A percentile compares a stretch with the other conserved stretches of the same genome.
Evolutionary conservation across 768 basidiomycete species (phyloP).

Genomic region (Aureoboletus auriporus): DNA sequence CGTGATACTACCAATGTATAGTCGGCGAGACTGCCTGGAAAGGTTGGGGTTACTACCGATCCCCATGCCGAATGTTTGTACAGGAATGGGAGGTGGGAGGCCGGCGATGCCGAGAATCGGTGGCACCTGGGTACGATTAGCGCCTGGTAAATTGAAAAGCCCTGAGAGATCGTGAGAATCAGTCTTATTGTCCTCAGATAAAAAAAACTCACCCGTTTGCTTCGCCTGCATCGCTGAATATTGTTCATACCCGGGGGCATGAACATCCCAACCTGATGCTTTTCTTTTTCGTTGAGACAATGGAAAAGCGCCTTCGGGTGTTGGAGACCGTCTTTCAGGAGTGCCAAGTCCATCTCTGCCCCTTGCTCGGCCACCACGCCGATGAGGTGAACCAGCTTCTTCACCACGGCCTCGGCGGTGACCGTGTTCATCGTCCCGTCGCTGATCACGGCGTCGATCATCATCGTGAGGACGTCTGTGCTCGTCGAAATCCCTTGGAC

Average conservation of each 20-base stretch:
- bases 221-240: slow-evolving; percentile 97
- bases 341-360: slow-evolving; percentile 51
- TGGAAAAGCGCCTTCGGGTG: slow-evolving; percentile 78
- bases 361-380: slow-evolving; percentile 47
- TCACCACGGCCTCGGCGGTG: slow-evolving; percentile 33
- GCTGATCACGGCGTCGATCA: slow-evolving; percentile 47
- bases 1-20: slow-evolving; percentile 97
- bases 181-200: not conserved
- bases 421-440: slow-evolving; percentile 40
- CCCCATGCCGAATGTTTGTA: slow-evolving; percentile 83
- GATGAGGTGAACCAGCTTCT: slow-evolving; percentile 36
- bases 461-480: slow-evolving; percentile 43
- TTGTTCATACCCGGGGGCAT: slow-evolving; percentile 92
- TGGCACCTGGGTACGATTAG: slow-evolving; percentile 83
- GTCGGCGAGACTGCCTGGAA: slow-evolving; percentile 87
- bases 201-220: slow-evolving; percentile 69
- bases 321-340: slow-evolving; percentile 82
- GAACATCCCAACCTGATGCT: slow-evolving; percentile 94
- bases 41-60: slow-evolving; percentile 85
- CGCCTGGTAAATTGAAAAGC: slow-evolving; percentile 93
- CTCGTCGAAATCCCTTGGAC: slow-evolving; percentile 45
- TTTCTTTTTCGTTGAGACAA: slow-evolving; percentile 85
- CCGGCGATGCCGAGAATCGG: slow-evolving; percentile 80
- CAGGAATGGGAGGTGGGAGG: slow-evolving; percentile 77
- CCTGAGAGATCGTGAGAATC: slow-evolving; percentile 43